Evolutionary conservation across 345 rosid species (phyloP).

Genomic region (Erysimum cheiranthoides): DNA sequence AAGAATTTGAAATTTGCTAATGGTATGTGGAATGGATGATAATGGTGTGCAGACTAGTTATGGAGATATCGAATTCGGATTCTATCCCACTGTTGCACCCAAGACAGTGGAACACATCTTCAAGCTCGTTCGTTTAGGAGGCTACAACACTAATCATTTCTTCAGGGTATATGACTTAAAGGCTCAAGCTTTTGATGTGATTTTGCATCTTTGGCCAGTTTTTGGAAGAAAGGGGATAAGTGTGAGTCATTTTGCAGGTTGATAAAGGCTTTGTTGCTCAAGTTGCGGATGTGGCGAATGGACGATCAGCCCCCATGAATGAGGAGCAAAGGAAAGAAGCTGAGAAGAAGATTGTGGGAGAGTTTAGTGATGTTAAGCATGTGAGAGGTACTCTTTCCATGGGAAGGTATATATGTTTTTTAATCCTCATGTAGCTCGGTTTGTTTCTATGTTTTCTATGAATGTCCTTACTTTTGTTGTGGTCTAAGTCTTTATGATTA

Average conservation of each 20-base stretch:
- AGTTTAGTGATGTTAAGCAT: slow-evolving; percentile 89
- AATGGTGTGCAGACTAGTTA: slow-evolving; percentile 65
- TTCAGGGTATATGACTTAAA: slow-evolving; percentile 69
- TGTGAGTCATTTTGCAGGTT: slow-evolving; percentile 56
- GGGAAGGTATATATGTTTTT: slow-evolving; percentile 65
- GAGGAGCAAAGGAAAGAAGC: slow-evolving; percentile 77
- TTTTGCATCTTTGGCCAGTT: slow-evolving; percentile 12
- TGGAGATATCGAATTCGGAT: slow-evolving; percentile 94
- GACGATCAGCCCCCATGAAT: slow-evolving; percentile 89
- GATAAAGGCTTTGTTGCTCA: slow-evolving; percentile 97
- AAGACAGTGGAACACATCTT: slow-evolving; percentile 87
- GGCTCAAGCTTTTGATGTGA: slow-evolving; percentile 22
- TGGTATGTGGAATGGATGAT: not conserved
- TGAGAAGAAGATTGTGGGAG: slow-evolving; percentile 77
- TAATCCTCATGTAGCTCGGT: not conserved
- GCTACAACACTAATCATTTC: slow-evolving; percentile 91
- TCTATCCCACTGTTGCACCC: slow-evolving; percentile 89
- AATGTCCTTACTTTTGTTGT: not conserved
- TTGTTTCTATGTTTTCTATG: not conserved
- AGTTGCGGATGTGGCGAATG: slow-evolving; percentile 89
- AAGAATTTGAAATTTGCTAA: not conserved
- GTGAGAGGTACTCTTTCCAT: slow-evolving; percentile 88
- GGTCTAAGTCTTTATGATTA: slow-evolving; percentile 9
- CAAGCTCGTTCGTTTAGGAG: slow-evolving; percentile 92
- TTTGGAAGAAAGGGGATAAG: not conserved